Conservation (phyloP, 2,329 filamentous ascomycete species). For the Nannizzia gypsea region DNA sequence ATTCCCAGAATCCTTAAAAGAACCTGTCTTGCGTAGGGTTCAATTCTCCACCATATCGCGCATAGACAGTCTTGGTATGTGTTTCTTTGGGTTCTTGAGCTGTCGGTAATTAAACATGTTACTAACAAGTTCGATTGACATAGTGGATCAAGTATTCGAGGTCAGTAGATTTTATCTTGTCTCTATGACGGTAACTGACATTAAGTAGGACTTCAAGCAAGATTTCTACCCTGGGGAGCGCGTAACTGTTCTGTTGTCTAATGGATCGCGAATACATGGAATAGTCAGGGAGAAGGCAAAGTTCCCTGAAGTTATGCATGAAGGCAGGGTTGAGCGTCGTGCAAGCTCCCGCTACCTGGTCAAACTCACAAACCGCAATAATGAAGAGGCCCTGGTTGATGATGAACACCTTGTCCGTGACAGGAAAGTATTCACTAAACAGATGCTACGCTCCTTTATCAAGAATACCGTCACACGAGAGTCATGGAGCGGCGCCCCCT, state of each 20-base stretch:
- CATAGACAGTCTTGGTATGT: constrained; percentile 65
- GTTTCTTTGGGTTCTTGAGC: not conserved
- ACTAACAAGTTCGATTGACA: not conserved
- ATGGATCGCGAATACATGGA: constrained; percentile 59
- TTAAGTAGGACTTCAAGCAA: constrained; percentile 56
- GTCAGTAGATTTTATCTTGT: constrained; percentile 13
- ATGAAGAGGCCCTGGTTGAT: constrained; percentile 66
- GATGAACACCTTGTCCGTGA: constrained; percentile 75
- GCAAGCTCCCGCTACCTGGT: constrained; percentile 74
- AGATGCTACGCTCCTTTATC: constrained; percentile 83
- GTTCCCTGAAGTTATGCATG: constrained; percentile 50
- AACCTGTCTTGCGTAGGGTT: constrained; percentile 77
- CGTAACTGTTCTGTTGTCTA: constrained; percentile 59
- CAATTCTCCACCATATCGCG: constrained; percentile 83
- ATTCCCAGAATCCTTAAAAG: constrained; percentile 84
- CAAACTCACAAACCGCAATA: constrained; percentile 54
- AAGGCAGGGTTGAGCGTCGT: constrained; percentile 55
- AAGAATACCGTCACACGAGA: constrained; percentile 89
- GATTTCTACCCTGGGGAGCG: constrained; percentile 86
- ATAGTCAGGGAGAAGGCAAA: constrained; percentile 75
- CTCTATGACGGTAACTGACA: constrained; percentile 15
- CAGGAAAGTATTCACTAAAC: constrained; percentile 85
- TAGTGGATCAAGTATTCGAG: constrained; percentile 41
- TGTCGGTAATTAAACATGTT: constrained; percentile 1
- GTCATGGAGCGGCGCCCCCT: constrained; percentile 90